Base-by-base conservation (phyloP, 768 basidiomycete species). In the Leccinum truebloodii region DNA sequence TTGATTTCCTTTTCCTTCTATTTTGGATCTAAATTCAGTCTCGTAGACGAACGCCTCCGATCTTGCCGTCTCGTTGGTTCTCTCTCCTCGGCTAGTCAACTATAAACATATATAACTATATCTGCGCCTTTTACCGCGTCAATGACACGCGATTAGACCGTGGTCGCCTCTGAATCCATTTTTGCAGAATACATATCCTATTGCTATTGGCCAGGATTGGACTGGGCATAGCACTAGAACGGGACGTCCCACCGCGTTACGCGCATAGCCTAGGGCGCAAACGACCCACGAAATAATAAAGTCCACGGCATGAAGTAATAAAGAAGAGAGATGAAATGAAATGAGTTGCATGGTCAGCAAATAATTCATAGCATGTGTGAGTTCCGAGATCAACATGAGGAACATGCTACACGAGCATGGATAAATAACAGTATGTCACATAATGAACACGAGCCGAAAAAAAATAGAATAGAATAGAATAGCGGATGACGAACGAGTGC, bases 391-490 rank as follows among this genome's bases (percentile, higher is more conserved):
- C 37, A 37, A 41, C 10, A 35, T n/a, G 37, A 18, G n/a, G 18
- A 59, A 46, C 58, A 24, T 39, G 58, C 41, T 46, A 41, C 24
- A 59, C 34, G 24, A 51, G 18, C 59, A 9, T 14, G 44, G 41
- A 58, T 60, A 59, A 61, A 66, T 61, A 69, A 52, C 46, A 34
- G 65, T 55, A 71, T 63, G 50, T 55, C 30, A 52, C 54, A 59
- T 60, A 63, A 24, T 26, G 49, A 50, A 58, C 57, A 57, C 53
- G 41, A 51, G 34, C 34, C 20, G 12, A 30, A 13, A 20, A 12
- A 34, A 60, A 48, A 39, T 35, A 35, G 57, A 57, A 48, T 24
- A 35, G 48, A 20, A 34, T n/a, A 26, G 28, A 30, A 52, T 24
- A 22, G 51, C 5, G 28, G 51, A n/a, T 22, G 51, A 52, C 26